Evolutionary conservation across 768 basidiomycete species (phyloP).

Genomic region (Rhodotorula taiwanensis): DNA sequence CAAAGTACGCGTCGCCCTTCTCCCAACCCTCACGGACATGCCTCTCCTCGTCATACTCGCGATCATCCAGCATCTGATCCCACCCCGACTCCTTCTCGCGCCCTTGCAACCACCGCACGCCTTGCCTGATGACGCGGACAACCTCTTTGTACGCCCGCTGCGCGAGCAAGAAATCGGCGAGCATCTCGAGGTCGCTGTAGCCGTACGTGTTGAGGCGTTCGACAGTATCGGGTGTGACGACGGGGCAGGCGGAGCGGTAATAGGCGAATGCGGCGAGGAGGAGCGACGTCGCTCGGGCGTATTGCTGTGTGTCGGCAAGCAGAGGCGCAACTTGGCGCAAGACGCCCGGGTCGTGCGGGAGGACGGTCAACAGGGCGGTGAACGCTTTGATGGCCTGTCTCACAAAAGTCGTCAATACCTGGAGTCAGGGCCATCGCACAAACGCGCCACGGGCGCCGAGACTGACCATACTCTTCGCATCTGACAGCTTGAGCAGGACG

Average conservation of each 20-base stretch:
- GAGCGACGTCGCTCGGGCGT: conserved; percentile 58
- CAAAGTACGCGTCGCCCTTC: conserved; percentile 46
- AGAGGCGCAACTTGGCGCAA: conserved; percentile 70
- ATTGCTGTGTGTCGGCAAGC: conserved; percentile 65
- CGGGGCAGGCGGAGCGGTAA: conserved; percentile 54
- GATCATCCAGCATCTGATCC: conserved; percentile 75
- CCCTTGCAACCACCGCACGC: conserved; percentile 87
- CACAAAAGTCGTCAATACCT: no score
- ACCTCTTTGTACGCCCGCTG: conserved; percentile 63
- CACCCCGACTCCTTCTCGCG: conserved; percentile 65
- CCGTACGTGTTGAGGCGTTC: conserved; percentile 51
- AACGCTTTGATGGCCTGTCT: conserved; percentile 62
- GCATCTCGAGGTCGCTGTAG: conserved; percentile 59
- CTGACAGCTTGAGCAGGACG: conserved; percentile 65
- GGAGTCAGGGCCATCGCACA: no score
- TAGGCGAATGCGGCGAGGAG: conserved; percentile 69
- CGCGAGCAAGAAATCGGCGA: conserved; percentile 75
- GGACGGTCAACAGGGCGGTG: conserved; percentile 62
- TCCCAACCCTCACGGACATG: conserved; percentile 45
- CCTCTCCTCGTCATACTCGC: conserved; percentile 62
- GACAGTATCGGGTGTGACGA: conserved; percentile 44
- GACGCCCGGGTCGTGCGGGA: conserved; percentile 71
- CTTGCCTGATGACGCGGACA: conserved; percentile 61
- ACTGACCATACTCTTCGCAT: conserved; percentile 61
- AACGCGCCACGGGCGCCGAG: background rate